Base-by-base conservation (phyloP, 2,329 filamentous ascomycete species). In the Epichloe uncinata region DNA sequence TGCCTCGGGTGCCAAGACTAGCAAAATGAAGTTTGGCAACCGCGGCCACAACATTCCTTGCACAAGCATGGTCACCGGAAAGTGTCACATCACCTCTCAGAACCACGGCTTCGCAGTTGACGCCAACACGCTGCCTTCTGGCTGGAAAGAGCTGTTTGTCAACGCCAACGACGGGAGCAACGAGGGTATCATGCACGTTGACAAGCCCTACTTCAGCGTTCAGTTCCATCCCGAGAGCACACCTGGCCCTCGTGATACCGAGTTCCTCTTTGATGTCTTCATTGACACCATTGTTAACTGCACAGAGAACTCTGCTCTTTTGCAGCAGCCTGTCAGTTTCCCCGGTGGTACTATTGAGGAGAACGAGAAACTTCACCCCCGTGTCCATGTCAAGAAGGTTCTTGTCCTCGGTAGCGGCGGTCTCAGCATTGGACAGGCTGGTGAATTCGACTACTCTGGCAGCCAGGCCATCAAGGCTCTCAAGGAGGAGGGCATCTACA, bases 1-100 rank as follows among this genome's bases (percentile, higher is more conserved):
- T 58, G 89, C 93, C 45, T 78, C 85, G 52, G 93, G 93, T 55
- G 93, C 87, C 49, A 78, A 81, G 61, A 97, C 93, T 54, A 84
- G 94, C 72, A 97, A 97, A 80, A 82, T 98, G 71, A 97, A 97
- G 80, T 98, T 96, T 69, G 93, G 93, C 63, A 98, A 98, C 79
- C 86, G 93, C 59, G 93, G 90, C 16, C 93, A 97, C 75, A 98
- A 98, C 72, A 97, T 98, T 62, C 93, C 93, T 42, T 96, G 90
- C 75, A 97, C 91, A 11, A 96, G 86, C 71, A 79, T 95, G 78
- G 75, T 97, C 57, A 95, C 91, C 42, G 93, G 93, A 59, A 89
- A 89, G 71, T 98, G 93, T 68, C 91, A 98, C 71, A 98, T 98
- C 65, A 98, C 93, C 40, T 97, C 93, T 9, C 93, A 98, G 69